Percentiles rank a stretch among this genome's conserved stretches.
Conservation (phyloP, 1,284 basidiomycete species). For the Ceratobasidium sp. region DNA sequence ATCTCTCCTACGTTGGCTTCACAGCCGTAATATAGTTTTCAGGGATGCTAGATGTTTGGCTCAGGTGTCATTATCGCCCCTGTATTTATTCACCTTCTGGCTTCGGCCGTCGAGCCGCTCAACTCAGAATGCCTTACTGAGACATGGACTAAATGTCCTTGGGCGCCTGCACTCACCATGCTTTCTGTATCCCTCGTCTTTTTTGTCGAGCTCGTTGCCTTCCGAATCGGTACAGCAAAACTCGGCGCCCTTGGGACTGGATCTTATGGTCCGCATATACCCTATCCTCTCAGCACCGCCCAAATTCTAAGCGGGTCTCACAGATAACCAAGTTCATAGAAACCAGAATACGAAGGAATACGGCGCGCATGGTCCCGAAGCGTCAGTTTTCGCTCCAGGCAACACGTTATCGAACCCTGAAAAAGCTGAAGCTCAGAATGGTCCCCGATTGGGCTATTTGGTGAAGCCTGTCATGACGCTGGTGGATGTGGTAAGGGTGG, state of each 20-base stretch:
- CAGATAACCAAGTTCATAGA: conserved; percentile 74
- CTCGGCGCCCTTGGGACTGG: conserved; percentile 50
- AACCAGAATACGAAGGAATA: conserved; percentile 66
- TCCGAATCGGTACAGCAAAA: conserved; percentile 76
- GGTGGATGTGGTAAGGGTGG: too few species aligned
- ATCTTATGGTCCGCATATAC: conserved; percentile 34
- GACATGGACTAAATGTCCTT: conserved; percentile 78
- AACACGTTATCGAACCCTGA: conserved; percentile 1
- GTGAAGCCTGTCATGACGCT: conserved; percentile 26
- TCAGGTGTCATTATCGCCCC: conserved; percentile 95
- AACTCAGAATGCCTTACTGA: conserved; percentile 72
- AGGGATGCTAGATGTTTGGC: conserved; percentile 97
- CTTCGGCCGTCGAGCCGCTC: conserved; percentile 76
- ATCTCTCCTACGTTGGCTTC: conserved; percentile 61
- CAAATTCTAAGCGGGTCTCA: conserved; percentile 4
- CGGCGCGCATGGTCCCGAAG: conserved; percentile 72
- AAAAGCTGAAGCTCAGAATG: background rate
- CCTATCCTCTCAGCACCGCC: conserved; percentile 22
- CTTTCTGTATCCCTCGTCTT: conserved; percentile 83
- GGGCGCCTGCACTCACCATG: conserved; percentile 80
- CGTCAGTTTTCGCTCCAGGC: conserved; percentile 40
- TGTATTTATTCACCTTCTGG: conserved; percentile 85
- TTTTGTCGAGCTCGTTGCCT: conserved; percentile 83
- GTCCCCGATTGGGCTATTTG: background rate
- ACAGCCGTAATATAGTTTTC: conserved; percentile 69